These are phyloP conservation scores for Myxozyma neotropica DNA, from an alignment of 805 yeast genomes.

Conservation along the genomic window DNA sequence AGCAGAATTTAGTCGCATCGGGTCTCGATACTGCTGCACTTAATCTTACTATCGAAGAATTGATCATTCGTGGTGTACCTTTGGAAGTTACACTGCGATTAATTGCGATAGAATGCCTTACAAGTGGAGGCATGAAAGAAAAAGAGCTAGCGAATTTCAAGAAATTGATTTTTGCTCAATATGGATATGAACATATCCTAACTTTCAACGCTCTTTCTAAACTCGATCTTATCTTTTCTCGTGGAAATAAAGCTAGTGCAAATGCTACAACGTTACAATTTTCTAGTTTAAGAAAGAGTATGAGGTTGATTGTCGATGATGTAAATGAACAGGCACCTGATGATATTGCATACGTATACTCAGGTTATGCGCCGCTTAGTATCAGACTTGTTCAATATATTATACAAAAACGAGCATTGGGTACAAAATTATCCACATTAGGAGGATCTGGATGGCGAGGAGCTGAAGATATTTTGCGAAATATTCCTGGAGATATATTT, in stretches of 20 bases:
- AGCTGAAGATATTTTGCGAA: conserved; percentile 45
- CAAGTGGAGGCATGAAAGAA: conserved; percentile 68
- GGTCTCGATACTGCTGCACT: conserved; percentile 48
- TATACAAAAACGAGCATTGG: conserved; percentile 51
- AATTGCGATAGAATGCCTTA: conserved; percentile 59
- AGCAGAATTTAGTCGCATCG: conserved; percentile 69
- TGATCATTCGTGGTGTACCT: conserved; percentile 53
- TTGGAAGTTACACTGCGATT: conserved; percentile 54
- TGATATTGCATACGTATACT: conserved; percentile 63
- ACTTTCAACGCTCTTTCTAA: conserved; percentile 54
- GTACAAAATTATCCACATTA: conserved; percentile 16
- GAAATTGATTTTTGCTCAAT: conserved; percentile 59
- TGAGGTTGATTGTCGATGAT: conserved; percentile 39
- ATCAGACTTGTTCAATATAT: conserved; percentile 70
- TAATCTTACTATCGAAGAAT: conserved; percentile 49
- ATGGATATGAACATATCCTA: conserved; percentile 59
- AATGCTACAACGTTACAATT: conserved; percentile 42
- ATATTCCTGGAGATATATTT: conserved; percentile 44
- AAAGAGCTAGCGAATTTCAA: conserved; percentile 61
- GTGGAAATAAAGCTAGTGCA: conserved; percentile 32
- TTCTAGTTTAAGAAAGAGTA: conserved; percentile 53
- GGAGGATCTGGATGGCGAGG: conserved; percentile 46
- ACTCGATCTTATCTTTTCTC: conserved; percentile 50
- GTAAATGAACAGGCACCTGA: conserved; percentile 48
- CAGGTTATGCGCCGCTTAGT: conserved; percentile 80